Conservation (phyloP, 768 basidiomycete genomes). For the Mycena galopus region DNA sequence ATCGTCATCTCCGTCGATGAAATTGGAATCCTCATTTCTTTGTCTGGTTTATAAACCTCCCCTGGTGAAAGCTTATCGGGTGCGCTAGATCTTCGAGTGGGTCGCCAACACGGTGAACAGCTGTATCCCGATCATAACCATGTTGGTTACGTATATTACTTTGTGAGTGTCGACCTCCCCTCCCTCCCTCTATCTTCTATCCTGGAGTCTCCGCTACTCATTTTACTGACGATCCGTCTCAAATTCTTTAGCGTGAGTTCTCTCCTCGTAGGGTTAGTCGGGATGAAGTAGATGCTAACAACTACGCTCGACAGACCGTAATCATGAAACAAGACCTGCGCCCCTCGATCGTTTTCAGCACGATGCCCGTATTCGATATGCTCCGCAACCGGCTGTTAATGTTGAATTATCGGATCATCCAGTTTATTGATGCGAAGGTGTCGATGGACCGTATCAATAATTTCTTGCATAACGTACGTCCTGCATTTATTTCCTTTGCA, state of each 20-base stretch:
- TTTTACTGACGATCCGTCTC: not conserved
- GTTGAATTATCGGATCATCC: slow-evolving; percentile 47
- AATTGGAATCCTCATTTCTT: no score
- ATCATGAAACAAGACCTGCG: slow-evolving; percentile 57
- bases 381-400: slow-evolving; percentile 66
- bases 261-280: no score
- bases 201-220: not conserved
- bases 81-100: slow-evolving; percentile 64
- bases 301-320: slow-evolving; percentile 45
- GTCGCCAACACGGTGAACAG: slow-evolving; percentile 60
- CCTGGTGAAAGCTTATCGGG: no score
- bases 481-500: not conserved
- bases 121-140: slow-evolving; percentile 71
- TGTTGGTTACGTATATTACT: slow-evolving; percentile 73
- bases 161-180: slow-evolving; percentile 42
- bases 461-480: slow-evolving; percentile 55
- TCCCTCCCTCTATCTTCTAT: not conserved
- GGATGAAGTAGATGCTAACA: no score
- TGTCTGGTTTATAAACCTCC: no score
- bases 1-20: no score
- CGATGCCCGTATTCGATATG: slow-evolving; percentile 74
- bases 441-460: slow-evolving; percentile 65
- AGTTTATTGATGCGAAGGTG: slow-evolving; percentile 63
- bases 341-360: slow-evolving; percentile 60
- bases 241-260: not conserved